phyloP scores from a whole-genome alignment of 2,329 filamentous ascomycete species.

The Cyclaneusma minus region DNA sequence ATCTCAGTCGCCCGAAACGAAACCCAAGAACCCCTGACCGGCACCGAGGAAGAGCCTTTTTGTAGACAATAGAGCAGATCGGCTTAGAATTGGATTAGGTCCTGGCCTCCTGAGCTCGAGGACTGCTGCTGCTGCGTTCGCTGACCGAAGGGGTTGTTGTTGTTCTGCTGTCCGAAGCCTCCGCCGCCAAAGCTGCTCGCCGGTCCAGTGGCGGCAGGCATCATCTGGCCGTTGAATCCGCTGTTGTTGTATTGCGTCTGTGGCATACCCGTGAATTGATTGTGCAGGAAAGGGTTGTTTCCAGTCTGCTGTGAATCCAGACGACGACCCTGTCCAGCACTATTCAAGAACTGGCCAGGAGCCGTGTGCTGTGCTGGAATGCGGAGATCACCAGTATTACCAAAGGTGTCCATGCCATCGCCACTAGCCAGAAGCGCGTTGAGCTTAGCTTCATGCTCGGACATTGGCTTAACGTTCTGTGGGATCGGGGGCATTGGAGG shows the following conservation, averaged over 20 bases:
- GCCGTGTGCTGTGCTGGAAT: slow-evolving; percentile 95
- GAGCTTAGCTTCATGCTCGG: slow-evolving; percentile 56
- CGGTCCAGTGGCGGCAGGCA: slow-evolving; percentile 35
- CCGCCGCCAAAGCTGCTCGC: slow-evolving; percentile 11
- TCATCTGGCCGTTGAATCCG: too few relatives aligned
- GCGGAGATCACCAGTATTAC: slow-evolving; percentile 89
- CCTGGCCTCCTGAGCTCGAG: slow-evolving; percentile 32
- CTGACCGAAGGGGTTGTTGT: slow-evolving; percentile 42
- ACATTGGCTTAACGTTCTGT: slow-evolving; percentile 41
- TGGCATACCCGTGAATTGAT: slow-evolving; percentile 69
- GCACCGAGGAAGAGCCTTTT: too few relatives aligned
- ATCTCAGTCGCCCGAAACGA: too few relatives aligned
- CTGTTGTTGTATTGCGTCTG: slow-evolving; percentile 42
- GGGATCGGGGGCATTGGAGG: slow-evolving; percentile 22
- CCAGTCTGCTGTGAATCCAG: slow-evolving; percentile 44
- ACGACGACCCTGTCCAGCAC: slow-evolving; percentile 65
- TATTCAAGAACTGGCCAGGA: slow-evolving; percentile 92
- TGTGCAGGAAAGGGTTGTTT: slow-evolving; percentile 79
- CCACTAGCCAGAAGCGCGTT: slow-evolving; percentile 76
- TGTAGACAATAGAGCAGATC: slow-evolving; percentile 4
- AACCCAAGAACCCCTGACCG: slow-evolving; percentile 12
- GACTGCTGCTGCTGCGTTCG: slow-evolving; percentile 30
- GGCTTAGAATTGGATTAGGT: slow-evolving; percentile 46
- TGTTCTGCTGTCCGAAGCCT: slow-evolving; percentile 18
- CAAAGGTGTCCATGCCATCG: slow-evolving; percentile 93